Conservation (phyloP, 2,329 filamentous ascomycete species). For the Taxawa tesnikishii region DNA sequence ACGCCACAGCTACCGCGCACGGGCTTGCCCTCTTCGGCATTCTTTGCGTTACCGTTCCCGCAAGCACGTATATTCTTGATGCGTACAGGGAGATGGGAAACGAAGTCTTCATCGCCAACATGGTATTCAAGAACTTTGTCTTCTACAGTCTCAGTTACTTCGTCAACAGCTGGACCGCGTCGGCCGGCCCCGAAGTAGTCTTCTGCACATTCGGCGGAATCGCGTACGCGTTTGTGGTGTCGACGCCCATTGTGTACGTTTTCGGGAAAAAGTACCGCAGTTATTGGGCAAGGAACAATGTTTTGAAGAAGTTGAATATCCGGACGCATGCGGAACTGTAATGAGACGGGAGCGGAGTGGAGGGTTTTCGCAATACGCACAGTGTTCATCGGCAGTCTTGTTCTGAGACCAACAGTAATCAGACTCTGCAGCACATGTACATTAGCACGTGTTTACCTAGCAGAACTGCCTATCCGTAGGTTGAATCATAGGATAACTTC, state of each 20-base stretch:
- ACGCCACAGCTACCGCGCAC: constrained; percentile 12
- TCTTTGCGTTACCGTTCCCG: constrained; percentile 18
- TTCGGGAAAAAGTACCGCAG: constrained; percentile 6
- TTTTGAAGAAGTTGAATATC: constrained; percentile 4
- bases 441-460: too few relatives aligned
- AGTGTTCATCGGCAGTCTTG: too few relatives aligned
- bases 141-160: constrained; percentile 32
- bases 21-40: constrained; percentile 14
- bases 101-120: constrained; percentile 31
- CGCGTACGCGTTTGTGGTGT: constrained; percentile 2
- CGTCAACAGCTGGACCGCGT: constrained; percentile 29
- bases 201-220: constrained; percentile 25
- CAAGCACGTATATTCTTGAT: constrained; percentile 25
- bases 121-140: constrained; percentile 33
- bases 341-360: too few relatives aligned
- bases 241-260: constrained; percentile 1
- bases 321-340: constrained; percentile 6
- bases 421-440: too few relatives aligned
- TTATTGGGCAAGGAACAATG: constrained; percentile 5
- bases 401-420: too few relatives aligned
- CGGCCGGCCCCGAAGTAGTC: constrained; percentile 21
- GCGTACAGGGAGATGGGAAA: constrained; percentile 27
- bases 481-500: too few relatives aligned
- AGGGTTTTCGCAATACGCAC: too few relatives aligned
- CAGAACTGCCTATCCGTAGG: too few relatives aligned